A percentile compares a stretch with the other conserved stretches of the same genome.
Evolutionary conservation across 441 rosid species (phyloP).

Genomic region (Pelargonium cotyledonis): DNA sequence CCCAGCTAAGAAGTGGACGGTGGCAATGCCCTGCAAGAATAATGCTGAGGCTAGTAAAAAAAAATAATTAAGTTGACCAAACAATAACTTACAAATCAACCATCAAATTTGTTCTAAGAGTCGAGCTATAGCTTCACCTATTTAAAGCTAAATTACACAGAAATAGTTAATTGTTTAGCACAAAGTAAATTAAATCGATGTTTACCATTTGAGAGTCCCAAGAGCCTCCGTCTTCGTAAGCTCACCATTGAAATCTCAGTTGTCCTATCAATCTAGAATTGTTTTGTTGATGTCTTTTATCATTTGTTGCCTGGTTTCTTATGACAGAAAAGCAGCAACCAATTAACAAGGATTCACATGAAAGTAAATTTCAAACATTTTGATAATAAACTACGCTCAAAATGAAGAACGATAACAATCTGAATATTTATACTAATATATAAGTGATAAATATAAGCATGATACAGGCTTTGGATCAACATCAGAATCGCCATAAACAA

Average conservation of each 20-base stretch:
- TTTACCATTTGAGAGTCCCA: slow-evolving; percentile 89
- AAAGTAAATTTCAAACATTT: slow-evolving; percentile 11
- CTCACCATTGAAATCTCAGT: slow-evolving; percentile 64
- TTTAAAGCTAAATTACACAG: background rate
- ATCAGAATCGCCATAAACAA: background rate
- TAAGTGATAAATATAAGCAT: background rate
- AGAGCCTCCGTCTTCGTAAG: slow-evolving; percentile 80
- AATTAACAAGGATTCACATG: slow-evolving; percentile 5
- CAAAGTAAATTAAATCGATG: background rate
- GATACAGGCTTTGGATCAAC: background rate
- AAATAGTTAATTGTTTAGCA: background rate
- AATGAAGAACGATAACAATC: background rate
- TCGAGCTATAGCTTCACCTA: no score
- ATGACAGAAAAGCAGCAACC: slow-evolving; percentile 12
- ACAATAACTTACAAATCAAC: background rate
- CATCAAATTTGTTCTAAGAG: background rate
- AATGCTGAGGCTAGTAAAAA: slow-evolving; percentile 5
- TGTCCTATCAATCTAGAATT: slow-evolving; percentile 16
- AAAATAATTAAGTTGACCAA: slow-evolving; percentile 2
- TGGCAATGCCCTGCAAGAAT: slow-evolving; percentile 43
- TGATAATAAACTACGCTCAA: background rate
- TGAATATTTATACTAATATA: background rate
- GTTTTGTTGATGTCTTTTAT: slow-evolving; percentile 17
- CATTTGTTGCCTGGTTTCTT: slow-evolving; percentile 24
- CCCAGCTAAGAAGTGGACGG: slow-evolving; percentile 51